Percentiles rank a stretch among this genome's conserved stretches.
Conservation (phyloP, 1,284 basidiomycete genomes). For the Takashimella koratensis region DNA sequence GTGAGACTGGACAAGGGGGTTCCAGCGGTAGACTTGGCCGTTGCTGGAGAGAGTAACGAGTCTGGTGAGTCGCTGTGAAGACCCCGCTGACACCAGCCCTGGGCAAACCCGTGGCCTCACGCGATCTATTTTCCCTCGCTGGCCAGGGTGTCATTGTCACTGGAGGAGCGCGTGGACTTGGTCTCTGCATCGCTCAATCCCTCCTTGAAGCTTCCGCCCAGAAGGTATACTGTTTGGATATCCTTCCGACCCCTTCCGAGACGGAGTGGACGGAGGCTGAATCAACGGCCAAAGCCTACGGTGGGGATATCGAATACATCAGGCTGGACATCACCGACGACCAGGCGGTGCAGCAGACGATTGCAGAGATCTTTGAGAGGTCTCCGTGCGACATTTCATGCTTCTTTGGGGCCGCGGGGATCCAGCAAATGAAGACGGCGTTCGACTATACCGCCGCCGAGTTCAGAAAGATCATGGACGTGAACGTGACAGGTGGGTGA, state of each 20-base stretch:
- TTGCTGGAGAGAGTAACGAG: conserved; percentile 1
- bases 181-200: conserved; percentile 74
- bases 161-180: conserved; percentile 73
- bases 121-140: conserved; percentile 59
- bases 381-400: conserved; percentile 53
- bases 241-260: conserved; percentile 60
- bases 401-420: conserved; percentile 70
- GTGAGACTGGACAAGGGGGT: neutral
- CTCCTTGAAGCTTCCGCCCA: conserved; percentile 69
- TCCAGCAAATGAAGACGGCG: conserved; percentile 62
- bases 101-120: conserved; percentile 8
- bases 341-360: conserved; percentile 56
- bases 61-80: neutral
- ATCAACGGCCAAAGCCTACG: conserved; percentile 53
- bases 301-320: conserved; percentile 62
- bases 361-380: conserved; percentile 59
- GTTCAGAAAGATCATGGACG: conserved; percentile 67
- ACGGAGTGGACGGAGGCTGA: conserved; percentile 60
- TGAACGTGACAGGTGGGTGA: conserved; percentile 57
- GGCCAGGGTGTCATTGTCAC: conserved; percentile 72
- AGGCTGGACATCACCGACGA: conserved; percentile 64
- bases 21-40: conserved; percentile 4
- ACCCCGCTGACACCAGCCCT: neutral
- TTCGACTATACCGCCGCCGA: conserved; percentile 66
- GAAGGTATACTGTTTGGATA: conserved; percentile 71